Percentiles rank a stretch among this genome's conserved stretches.
These are phyloP conservation scores for Leccinum pellstonianum DNA, from an alignment of 768 basidiomycete genomes.

Conservation along the genomic window DNA sequence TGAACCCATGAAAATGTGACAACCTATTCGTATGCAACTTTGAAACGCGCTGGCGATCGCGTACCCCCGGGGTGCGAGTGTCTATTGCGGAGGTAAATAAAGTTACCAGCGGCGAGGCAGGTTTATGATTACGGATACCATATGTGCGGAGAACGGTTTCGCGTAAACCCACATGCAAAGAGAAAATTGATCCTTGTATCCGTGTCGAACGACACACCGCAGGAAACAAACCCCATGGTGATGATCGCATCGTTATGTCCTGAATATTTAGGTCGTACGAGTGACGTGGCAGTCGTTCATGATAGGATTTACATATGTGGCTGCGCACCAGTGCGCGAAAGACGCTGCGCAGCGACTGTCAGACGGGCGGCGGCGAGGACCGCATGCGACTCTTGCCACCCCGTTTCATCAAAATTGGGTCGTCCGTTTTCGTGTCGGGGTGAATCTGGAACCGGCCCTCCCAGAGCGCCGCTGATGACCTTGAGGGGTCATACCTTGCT, in stretches of 20 bases:
- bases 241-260: constrained; percentile 3
- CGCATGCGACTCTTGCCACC: constrained; percentile 18
- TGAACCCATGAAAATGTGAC: constrained; percentile 2
- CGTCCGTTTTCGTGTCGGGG: constrained; percentile 75
- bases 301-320: constrained; percentile 1
- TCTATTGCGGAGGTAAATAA: constrained; percentile 16
- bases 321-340: background rate
- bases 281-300: constrained; percentile 9
- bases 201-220: background rate
- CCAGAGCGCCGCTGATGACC: constrained; percentile 79
- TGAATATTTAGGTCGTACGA: constrained; percentile 11
- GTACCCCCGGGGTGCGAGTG: background rate
- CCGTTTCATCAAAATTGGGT: constrained; percentile 44
- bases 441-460: constrained; percentile 86
- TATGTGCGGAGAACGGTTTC: constrained; percentile 15
- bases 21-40: background rate
- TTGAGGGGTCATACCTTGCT: constrained; percentile 71
- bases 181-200: background rate
- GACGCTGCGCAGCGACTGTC: constrained; percentile 5
- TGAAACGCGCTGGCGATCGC: background rate
- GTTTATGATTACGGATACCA: constrained; percentile 25
- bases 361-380: constrained; percentile 20
- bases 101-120: constrained; percentile 8
- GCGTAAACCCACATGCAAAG: background rate
- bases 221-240: constrained; percentile 12